phyloP scores from a whole-genome alignment of 179 eudicot species.

The Pouteria campechiana region DNA sequence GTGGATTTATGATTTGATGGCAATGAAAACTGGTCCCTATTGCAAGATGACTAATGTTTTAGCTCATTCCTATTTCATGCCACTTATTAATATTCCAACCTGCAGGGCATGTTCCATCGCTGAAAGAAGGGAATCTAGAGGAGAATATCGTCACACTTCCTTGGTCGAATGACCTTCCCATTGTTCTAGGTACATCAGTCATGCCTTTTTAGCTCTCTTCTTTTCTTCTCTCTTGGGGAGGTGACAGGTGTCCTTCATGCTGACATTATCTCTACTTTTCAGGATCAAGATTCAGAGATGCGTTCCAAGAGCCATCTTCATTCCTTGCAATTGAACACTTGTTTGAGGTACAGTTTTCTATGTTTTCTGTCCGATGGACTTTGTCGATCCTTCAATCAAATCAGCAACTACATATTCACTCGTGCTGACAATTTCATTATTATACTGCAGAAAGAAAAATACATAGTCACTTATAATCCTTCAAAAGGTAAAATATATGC shows the following conservation, averaged over 20 bases:
- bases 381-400: too few species aligned
- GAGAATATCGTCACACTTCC: slow-evolving; percentile 70
- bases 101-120: slow-evolving; percentile 81
- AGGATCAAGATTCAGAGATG: slow-evolving; percentile 93
- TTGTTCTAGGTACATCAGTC: slow-evolving; percentile 79
- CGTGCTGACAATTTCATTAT: too few species aligned
- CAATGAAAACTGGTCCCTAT: too few species aligned
- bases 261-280: slow-evolving; percentile 8
- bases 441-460: slow-evolving; percentile 65
- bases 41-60: too few species aligned
- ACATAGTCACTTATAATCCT: slow-evolving; percentile 79
- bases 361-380: too few species aligned
- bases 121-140: slow-evolving; percentile 83
- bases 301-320: slow-evolving; percentile 83
- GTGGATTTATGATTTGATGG: too few species aligned
- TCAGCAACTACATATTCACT: too few species aligned
- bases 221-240: too few species aligned
- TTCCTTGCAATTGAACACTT: slow-evolving; percentile 65
- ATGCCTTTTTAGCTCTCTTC: too few species aligned
- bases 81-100: too few species aligned
- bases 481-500: slow-evolving; percentile 81
- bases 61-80: too few species aligned
- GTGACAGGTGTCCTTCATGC: too few species aligned
- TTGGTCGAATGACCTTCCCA: slow-evolving; percentile 66
- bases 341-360: slow-evolving; percentile 76